These are phyloP conservation scores for Polytrichum formosum DNA, from an alignment of 225 moss, liverwort and hornwort species.

Conservation along the genomic window DNA sequence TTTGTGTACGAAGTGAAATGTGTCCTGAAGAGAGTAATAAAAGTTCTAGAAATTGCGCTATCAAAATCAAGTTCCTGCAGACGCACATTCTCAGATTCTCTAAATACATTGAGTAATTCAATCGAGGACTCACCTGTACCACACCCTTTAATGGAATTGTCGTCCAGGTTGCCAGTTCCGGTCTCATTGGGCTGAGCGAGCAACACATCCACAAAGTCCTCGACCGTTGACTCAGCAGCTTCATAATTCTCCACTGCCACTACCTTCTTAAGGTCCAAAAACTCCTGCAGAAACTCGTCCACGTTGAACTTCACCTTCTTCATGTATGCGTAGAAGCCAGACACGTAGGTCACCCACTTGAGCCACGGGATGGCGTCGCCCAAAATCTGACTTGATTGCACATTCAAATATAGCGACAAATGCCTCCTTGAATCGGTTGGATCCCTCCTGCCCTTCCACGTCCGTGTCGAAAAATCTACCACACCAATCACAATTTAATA, in stretches of 20 bases:
- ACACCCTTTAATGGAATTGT: not conserved
- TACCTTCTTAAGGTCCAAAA: slow-evolving; percentile 9
- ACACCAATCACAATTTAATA: not conserved
- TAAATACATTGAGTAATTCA: no score
- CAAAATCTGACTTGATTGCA: not conserved
- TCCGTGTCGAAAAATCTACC: slow-evolving; percentile 7
- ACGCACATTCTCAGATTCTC: no score
- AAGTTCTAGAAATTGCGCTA: not conserved
- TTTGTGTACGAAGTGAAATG: no score
- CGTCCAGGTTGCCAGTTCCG: not conserved
- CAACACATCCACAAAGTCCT: slow-evolving; percentile 4
- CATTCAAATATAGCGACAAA: slow-evolving; percentile 5
- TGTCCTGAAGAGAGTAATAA: not conserved
- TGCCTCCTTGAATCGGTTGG: slow-evolving; percentile 32
- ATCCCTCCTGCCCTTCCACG: slow-evolving; percentile 17
- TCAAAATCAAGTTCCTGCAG: no score
- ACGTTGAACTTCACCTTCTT: slow-evolving; percentile 26
- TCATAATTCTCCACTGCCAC: not conserved
- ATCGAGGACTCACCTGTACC: not conserved
- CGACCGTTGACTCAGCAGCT: not conserved
- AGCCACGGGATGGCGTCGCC: slow-evolving; percentile 35
- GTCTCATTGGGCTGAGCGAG: not conserved
- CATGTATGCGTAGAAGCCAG: slow-evolving; percentile 12
- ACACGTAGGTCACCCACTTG: slow-evolving; percentile 18
- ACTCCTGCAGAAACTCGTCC: slow-evolving; percentile 31